These are phyloP conservation scores for Pseudogymnoascus sp. DNA, from an alignment of 2,329 filamentous ascomycete species.

Conservation along the genomic window DNA sequence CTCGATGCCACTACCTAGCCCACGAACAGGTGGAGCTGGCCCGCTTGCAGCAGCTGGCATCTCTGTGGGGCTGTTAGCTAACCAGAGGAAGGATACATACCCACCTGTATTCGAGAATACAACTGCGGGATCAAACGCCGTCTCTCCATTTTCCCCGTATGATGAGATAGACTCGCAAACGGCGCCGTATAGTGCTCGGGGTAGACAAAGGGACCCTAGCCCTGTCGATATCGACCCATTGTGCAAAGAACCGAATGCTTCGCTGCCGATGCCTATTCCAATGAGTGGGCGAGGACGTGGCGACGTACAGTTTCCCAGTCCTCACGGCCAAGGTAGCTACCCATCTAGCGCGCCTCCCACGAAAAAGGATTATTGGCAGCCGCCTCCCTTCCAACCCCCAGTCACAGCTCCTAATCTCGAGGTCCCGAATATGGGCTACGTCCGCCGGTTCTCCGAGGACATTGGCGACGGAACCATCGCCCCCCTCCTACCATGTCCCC, in stretches of 20 bases:
- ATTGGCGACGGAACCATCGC: slow-evolving; percentile 36
- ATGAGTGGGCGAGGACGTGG: neutral
- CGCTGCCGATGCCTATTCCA: slow-evolving; percentile 20
- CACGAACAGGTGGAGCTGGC: neutral
- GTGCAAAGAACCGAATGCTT: slow-evolving; percentile 12
- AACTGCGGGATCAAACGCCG: slow-evolving; percentile 16
- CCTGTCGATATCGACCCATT: neutral
- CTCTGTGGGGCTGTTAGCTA: neutral
- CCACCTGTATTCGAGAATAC: slow-evolving; percentile 14
- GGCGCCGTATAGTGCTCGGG: neutral
- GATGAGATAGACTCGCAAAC: slow-evolving; percentile 14
- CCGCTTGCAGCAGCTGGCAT: neutral
- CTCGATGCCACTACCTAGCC: neutral
- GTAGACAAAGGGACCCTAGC: neutral
- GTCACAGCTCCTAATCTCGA: slow-evolving; percentile 29
- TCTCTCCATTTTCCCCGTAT: slow-evolving; percentile 22
- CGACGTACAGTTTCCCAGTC: neutral
- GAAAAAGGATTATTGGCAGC: slow-evolving; percentile 36
- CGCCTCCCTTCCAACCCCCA: slow-evolving; percentile 37
- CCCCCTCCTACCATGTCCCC: slow-evolving; percentile 61
- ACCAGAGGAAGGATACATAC: slow-evolving; percentile 22
- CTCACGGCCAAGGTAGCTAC: neutral
- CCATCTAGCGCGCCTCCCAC: neutral
- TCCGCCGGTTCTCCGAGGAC: slow-evolving; percentile 48
- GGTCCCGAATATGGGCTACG: slow-evolving; percentile 39